These are phyloP conservation scores for Dactylorhiza incarnata DNA, from an alignment of 106 monocot species.

Conservation along the genomic window DNA sequence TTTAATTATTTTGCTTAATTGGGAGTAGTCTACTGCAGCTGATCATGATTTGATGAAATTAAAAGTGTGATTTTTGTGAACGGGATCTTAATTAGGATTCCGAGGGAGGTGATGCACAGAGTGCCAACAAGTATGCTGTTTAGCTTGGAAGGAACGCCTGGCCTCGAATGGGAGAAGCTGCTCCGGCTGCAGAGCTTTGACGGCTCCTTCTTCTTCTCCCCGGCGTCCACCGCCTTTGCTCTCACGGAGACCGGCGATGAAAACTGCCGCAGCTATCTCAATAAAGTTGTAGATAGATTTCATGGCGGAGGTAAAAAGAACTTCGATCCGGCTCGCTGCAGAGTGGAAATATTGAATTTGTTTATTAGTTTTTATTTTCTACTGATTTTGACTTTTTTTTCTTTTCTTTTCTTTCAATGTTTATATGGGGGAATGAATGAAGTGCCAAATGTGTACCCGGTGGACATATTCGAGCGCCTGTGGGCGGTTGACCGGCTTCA, in stretches of 20 bases:
- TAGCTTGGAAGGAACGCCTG: conserved; percentile 80
- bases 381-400: too few species aligned
- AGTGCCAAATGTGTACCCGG: conserved; percentile 95
- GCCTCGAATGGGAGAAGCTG: conserved; percentile 63
- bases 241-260: conserved; percentile 50
- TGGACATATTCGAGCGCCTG: conserved; percentile 88
- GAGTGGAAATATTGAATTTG: too few species aligned
- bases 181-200: conserved; percentile 50
- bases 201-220: conserved; percentile 89
- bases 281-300: conserved; percentile 35
- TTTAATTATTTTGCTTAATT: too few species aligned
- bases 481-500: conserved; percentile 87
- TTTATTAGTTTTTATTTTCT: too few species aligned
- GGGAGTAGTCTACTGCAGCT: too few species aligned
- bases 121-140: conserved; percentile 83
- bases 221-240: conserved; percentile 75
- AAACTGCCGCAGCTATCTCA: conserved; percentile 59
- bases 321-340: not conserved
- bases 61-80: too few species aligned
- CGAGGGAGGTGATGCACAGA: conserved; percentile 66
- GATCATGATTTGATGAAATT: too few species aligned
- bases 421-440: not conserved
- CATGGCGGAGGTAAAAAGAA: conserved; percentile 63
- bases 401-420: too few species aligned
- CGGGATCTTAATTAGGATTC: conserved; percentile 38